Evolutionary conservation across 2,329 filamentous ascomycete species (phyloP).

Genomic region (Mycocentrospora acerina): DNA sequence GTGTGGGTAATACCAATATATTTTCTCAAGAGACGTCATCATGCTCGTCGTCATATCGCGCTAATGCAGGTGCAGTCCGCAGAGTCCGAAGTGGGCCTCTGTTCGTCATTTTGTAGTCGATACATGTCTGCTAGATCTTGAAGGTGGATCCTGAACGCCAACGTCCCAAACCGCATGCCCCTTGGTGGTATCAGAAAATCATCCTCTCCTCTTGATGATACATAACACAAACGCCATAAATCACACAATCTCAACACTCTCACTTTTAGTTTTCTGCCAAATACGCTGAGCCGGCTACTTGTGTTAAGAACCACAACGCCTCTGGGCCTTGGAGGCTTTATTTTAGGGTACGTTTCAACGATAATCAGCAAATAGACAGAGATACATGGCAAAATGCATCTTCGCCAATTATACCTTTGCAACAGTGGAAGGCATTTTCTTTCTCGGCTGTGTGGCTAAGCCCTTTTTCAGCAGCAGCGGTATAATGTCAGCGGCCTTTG

Average conservation of each 20-base stretch:
- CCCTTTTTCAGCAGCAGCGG: slow-evolving; percentile 46
- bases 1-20: background rate
- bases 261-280: no score
- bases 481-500: slow-evolving; percentile 45
- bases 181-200: no score
- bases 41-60: slow-evolving; percentile 4
- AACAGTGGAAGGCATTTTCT: slow-evolving; percentile 13
- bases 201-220: no score
- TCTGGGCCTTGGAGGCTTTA: no score
- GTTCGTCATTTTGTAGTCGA: background rate
- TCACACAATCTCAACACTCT: no score
- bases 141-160: no score
- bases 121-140: no score
- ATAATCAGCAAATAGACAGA: background rate
- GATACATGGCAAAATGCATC: slow-evolving; percentile 13
- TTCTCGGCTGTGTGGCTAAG: slow-evolving; percentile 36
- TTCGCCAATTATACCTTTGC: slow-evolving; percentile 22
- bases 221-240: no score
- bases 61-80: slow-evolving; percentile 10
- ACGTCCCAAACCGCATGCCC: no score
- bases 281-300: no score
- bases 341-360: no score
- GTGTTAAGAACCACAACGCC: no score
- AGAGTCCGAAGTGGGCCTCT: background rate
- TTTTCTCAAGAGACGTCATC: slow-evolving; percentile 14